Conservation (phyloP, 345 rosid species). For the Garcia nutans region DNA sequence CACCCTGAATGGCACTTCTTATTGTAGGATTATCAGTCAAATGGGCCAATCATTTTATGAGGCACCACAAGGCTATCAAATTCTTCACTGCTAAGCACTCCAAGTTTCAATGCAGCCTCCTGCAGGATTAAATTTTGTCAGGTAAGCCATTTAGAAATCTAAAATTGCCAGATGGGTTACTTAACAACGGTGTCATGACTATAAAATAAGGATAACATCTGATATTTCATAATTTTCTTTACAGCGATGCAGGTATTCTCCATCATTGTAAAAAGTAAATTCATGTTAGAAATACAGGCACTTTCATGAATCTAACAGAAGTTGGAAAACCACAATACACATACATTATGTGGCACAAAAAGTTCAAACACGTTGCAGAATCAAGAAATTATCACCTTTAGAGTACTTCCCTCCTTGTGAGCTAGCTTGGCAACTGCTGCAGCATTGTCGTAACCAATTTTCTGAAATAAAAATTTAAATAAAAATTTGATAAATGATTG, state of each 20-base stretch:
- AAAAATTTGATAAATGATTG: background rate
- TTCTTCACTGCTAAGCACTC: slow-evolving; percentile 73
- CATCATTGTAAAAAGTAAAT: background rate
- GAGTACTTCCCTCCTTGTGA: slow-evolving; percentile 84
- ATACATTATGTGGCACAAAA: background rate
- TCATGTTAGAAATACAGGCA: too few species aligned
- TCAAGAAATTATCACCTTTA: slow-evolving; percentile 58
- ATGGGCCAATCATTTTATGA: slow-evolving; percentile 92
- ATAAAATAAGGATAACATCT: background rate
- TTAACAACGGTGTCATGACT: background rate
- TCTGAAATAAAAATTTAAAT: slow-evolving; percentile 43
- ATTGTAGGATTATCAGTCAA: slow-evolving; percentile 37
- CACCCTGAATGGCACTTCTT: background rate
- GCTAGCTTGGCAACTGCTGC: slow-evolving; percentile 99
- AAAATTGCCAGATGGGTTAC: background rate
- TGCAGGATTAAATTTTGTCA: slow-evolving; percentile 26
- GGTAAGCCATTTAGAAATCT: background rate
- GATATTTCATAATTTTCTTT: background rate
- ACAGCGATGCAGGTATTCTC: background rate
- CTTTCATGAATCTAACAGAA: background rate
- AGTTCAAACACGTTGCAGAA: background rate
- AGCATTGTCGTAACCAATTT: slow-evolving; percentile 95
- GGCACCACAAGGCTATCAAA: slow-evolving; percentile 92
- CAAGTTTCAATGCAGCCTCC: slow-evolving; percentile 82
- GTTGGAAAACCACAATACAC: background rate